Percentiles rank a stretch among this genome's conserved stretches.
Conservation (phyloP, 805 yeast species). For the Candida pini region DNA sequence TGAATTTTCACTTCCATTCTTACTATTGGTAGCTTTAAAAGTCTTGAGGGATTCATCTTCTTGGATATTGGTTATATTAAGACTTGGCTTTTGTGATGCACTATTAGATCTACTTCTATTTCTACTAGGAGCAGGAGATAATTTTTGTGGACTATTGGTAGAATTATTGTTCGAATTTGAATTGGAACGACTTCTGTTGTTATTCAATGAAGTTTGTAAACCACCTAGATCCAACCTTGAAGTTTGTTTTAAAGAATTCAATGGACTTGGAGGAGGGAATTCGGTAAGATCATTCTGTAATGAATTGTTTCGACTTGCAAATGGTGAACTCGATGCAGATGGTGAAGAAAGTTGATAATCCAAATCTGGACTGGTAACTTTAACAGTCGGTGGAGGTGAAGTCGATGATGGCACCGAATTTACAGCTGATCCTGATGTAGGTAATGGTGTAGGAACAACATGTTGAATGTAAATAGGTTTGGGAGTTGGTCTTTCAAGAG, state of each 20-base stretch:
- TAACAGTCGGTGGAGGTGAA: too few relatives aligned
- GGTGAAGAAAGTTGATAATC: too few relatives aligned
- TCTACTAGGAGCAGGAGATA: slow-evolving; percentile 9
- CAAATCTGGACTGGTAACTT: too few relatives aligned
- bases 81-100: slow-evolving; percentile 18
- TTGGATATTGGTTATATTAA: slow-evolving; percentile 13
- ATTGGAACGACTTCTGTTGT: slow-evolving; percentile 23
- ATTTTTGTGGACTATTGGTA: slow-evolving; percentile 7
- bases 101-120: slow-evolving; percentile 23
- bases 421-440: too few relatives aligned
- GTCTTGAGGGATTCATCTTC: slow-evolving; percentile 4
- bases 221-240: slow-evolving; percentile 14
- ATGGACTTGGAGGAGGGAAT: slow-evolving; percentile 25
- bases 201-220: slow-evolving; percentile 9
- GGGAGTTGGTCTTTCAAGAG: slow-evolving; percentile 20
- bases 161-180: slow-evolving; percentile 15
- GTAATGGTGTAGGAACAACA: too few relatives aligned
- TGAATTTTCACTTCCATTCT: not conserved
- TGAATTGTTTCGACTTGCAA: slow-evolving; percentile 19
- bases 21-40: not conserved
- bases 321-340: too few relatives aligned
- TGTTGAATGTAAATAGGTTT: slow-evolving; percentile 13
- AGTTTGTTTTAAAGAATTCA: slow-evolving; percentile 24
- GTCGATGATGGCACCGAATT: too few relatives aligned
- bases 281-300: slow-evolving; percentile 17